Evolutionary conservation across 2,329 filamentous ascomycete genomes (phyloP), one percentile per base, ranked within the genome.

Genomic region (Nemania sp.): DNA sequence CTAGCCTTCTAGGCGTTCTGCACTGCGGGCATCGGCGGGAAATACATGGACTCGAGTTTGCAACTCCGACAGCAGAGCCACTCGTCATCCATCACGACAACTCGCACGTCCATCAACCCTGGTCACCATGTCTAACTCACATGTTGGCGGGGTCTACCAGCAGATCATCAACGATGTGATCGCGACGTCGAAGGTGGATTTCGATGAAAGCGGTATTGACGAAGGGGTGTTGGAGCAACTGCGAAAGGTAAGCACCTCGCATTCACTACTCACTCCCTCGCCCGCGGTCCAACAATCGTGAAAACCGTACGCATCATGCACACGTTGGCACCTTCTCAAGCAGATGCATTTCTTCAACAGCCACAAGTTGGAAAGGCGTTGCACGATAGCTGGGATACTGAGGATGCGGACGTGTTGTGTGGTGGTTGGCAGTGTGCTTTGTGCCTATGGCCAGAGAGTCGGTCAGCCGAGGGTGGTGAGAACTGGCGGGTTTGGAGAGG

Each of bases 131-230:
- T 84, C 82, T 54, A 84, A 85, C 71, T 66, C 72, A 41, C 73
- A 75, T 14, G 82, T 85, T 77, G 94, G 94, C 67, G 76, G 77
- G 63, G 87, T 97, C 68, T 99, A 97, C 74, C 80, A 86, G 73
- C 77, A 80, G 67, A 86, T 89, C 72, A 89, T 89, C 69, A 80
- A 87, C 59, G 90, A 94, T 76, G 91, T 99, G 70, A 90, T 97
- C 73, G 88, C 93, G 65, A 88, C 89, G 63, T 97, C 93, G 68
- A 84, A 90, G 68, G 89, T 93, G 68, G 94, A 97, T 75, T 97
- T 99, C 71, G 94, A 99, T 73, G 94, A 99, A 76, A 91, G 88
- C 65, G 94, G 94, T 66, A 88, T 97, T 61, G 91, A 96, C 66
- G 88, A 93, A 72, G 79, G 83, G 64, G 93, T 93, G 46, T 77